Evolutionary conservation across 2,329 filamentous ascomycete species (phyloP).

Genomic region (Pyrenophora teres): DNA sequence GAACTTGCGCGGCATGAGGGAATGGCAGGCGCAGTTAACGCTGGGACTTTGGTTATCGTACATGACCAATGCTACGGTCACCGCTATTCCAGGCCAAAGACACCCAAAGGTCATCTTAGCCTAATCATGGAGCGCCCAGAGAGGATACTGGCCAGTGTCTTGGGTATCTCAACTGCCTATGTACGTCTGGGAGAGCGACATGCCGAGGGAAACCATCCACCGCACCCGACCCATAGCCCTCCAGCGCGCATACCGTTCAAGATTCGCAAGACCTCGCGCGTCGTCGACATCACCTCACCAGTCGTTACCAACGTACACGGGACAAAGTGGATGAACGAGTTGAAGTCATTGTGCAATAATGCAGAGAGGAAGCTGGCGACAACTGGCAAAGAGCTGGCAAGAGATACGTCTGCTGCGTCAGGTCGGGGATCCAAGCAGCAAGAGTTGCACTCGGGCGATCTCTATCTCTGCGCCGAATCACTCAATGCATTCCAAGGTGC

Average conservation of each 20-base stretch:
- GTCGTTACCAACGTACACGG: slow-evolving; percentile 92
- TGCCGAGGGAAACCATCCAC: slow-evolving; percentile 69
- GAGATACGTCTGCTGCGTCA: slow-evolving; percentile 46
- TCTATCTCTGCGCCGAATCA: slow-evolving; percentile 89
- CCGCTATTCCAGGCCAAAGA: slow-evolving; percentile 81
- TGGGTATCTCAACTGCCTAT: slow-evolving; percentile 86
- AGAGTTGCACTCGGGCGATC: slow-evolving; percentile 81
- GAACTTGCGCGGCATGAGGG: slow-evolving; percentile 69
- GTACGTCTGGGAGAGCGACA: slow-evolving; percentile 86
- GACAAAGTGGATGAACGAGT: slow-evolving; percentile 88
- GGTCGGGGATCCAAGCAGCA: slow-evolving; percentile 62
- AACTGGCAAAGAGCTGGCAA: slow-evolving; percentile 76
- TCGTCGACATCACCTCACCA: slow-evolving; percentile 71
- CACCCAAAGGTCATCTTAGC: slow-evolving; percentile 70
- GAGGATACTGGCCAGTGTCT: slow-evolving; percentile 78
- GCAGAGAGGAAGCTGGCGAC: slow-evolving; percentile 78
- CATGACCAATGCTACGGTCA: slow-evolving; percentile 97
- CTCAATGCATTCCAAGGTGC: slow-evolving; percentile 87
- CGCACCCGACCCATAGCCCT: slow-evolving; percentile 66
- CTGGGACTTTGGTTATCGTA: slow-evolving; percentile 78
- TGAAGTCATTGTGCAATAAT: slow-evolving; percentile 80
- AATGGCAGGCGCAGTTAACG: slow-evolving; percentile 36
- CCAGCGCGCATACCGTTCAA: slow-evolving; percentile 74
- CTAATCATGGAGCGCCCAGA: slow-evolving; percentile 94
- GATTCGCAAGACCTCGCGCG: slow-evolving; percentile 79